Conservation (phyloP, 1,139 yeast species). For the Taphrina flavorubra region DNA sequence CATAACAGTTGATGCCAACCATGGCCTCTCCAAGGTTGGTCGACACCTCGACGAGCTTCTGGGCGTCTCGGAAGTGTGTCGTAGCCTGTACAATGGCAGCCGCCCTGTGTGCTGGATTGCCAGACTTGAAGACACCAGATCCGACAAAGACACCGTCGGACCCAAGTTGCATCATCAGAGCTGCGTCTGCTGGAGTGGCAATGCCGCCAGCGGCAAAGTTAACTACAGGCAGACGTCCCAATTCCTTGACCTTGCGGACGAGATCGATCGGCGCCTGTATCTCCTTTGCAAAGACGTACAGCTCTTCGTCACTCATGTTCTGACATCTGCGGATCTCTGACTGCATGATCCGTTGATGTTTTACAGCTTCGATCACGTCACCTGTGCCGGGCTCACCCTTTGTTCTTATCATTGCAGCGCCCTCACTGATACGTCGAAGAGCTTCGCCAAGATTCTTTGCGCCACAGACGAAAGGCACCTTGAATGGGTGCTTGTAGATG, state of each 20-base stretch:
- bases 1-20: conserved; percentile 68
- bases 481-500: conserved; percentile 65
- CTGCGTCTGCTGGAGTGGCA: conserved; percentile 90
- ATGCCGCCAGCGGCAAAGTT: conserved; percentile 92
- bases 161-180: conserved; percentile 87
- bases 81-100: conserved; percentile 82
- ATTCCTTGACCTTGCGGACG: conserved; percentile 59
- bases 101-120: conserved; percentile 77
- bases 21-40: conserved; percentile 78
- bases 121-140: conserved; percentile 82
- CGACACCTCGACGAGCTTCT: conserved; percentile 69
- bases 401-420: conserved; percentile 87
- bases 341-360: conserved; percentile 68
- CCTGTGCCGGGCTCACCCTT: conserved; percentile 94
- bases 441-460: conserved; percentile 87
- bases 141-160: conserved; percentile 91
- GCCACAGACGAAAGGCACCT: conserved; percentile 85
- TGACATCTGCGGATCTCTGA: conserved; percentile 62
- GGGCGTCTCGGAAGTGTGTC: conserved; percentile 71
- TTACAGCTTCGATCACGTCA: conserved; percentile 84
- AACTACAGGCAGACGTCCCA: conserved; percentile 78
- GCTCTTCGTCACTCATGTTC: conserved; percentile 57
- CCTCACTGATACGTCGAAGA: conserved; percentile 77
- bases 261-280: conserved; percentile 66
- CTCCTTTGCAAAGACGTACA: conserved; percentile 62